Evolutionary conservation across 176 grass and related monocot genomes (phyloP).

Genomic region (Oryza australiensis): DNA sequence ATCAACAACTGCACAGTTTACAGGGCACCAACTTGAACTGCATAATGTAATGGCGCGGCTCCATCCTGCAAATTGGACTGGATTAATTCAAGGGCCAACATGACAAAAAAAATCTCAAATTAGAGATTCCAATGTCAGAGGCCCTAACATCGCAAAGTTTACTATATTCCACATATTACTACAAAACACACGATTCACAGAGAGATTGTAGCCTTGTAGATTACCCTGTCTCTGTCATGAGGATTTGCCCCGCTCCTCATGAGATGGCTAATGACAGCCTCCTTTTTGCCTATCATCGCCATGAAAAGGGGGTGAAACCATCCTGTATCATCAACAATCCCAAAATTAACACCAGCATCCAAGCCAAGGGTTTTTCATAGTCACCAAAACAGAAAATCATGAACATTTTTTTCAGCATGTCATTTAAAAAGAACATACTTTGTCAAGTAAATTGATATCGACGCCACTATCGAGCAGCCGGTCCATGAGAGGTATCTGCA

Average conservation of each 20-base stretch:
- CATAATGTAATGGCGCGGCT: conserved; percentile 81
- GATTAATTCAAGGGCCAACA: conserved; percentile 15
- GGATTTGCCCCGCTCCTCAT: conserved; percentile 87
- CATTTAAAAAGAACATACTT: conserved; percentile 29
- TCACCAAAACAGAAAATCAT: conserved; percentile 7
- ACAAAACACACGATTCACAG: background rate
- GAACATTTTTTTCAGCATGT: background rate
- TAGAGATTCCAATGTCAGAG: background rate
- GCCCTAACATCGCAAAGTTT: background rate
- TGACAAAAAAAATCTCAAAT: background rate
- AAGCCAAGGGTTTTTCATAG: too few species aligned
- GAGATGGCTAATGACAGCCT: conserved; percentile 92
- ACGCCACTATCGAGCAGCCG: conserved; percentile 64
- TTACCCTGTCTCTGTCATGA: conserved; percentile 77
- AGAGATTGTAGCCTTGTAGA: background rate
- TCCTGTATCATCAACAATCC: conserved; percentile 56
- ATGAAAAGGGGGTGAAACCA: conserved; percentile 85
- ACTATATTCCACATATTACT: background rate
- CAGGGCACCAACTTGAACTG: conserved; percentile 83
- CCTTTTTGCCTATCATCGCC: conserved; percentile 86
- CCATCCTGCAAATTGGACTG: conserved; percentile 56
- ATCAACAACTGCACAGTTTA: conserved; percentile 86
- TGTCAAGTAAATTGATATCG: conserved; percentile 74
- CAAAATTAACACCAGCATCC: conserved; percentile 1
- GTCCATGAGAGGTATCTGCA: too few species aligned